These are phyloP conservation scores for Saccharomycopsis javanensis DNA, from an alignment of 805 yeast species.

Conservation along the genomic window DNA sequence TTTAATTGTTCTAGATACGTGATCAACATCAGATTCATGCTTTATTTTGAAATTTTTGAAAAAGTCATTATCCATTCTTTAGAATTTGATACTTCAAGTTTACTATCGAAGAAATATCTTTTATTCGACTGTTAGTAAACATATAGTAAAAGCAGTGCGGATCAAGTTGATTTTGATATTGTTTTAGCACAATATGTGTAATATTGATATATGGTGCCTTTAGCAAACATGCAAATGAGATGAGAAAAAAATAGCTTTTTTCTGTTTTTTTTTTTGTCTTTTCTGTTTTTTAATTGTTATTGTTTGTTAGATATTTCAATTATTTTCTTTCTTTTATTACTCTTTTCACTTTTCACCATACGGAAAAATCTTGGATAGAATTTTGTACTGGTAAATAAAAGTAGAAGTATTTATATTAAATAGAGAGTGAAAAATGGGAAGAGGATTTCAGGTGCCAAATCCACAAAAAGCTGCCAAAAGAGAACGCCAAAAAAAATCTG, in stretches of 20 bases:
- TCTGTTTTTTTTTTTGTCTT: neutral
- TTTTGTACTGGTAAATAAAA: neutral
- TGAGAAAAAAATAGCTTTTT: neutral
- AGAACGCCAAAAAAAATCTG: slow-evolving; percentile 4
- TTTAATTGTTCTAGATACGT: neutral
- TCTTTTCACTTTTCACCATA: too few species aligned
- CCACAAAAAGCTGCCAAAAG: slow-evolving; percentile 7
- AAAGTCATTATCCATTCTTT: neutral
- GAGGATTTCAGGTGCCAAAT: slow-evolving; percentile 18
- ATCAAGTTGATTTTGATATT: too few species aligned
- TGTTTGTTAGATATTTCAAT: too few species aligned
- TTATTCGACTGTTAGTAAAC: too few species aligned
- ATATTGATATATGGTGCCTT: neutral
- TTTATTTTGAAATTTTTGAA: neutral
- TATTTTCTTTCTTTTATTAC: too few species aligned
- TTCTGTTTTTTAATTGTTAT: too few species aligned
- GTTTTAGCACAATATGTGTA: too few species aligned
- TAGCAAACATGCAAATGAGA: neutral
- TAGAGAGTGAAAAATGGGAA: slow-evolving; percentile 11
- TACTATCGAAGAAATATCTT: too few species aligned
- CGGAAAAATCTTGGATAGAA: neutral
- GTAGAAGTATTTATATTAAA: neutral
- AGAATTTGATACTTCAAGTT: neutral
- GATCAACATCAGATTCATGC: neutral
- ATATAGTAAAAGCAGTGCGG: too few species aligned